Base-by-base conservation (phyloP, 495 filamentous ascomycete genomes). In the Penicillium cataractarum region DNA sequence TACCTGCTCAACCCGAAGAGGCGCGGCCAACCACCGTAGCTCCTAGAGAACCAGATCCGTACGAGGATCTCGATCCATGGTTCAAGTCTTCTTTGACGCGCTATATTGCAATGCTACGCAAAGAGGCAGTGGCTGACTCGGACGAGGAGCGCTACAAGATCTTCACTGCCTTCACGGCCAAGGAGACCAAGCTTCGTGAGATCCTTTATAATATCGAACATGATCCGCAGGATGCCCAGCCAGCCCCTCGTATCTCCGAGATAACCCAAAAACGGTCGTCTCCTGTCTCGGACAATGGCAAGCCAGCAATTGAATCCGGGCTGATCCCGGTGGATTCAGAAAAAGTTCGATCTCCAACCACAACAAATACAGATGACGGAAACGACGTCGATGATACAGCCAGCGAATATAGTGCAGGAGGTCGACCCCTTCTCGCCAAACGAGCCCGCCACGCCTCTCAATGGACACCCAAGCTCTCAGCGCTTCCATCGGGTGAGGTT, bases 21-120 rank as follows among this genome's bases (percentile, higher is more conserved):
- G 27, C 27, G 5, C 61, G 59, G 27, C 31, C n/a, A 35, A 49
- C 8, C 31, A 35, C 29, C 7, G 39, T 59, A 12, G 39, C 58
- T 49, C 42, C 65, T 21, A 71, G 67, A 26, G 42, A 52, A 7
- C 33, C 70, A 40, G 81, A 80, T 65, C 80, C 76, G 9, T 81
- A 81, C 55, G 79, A 78, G 33, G 80, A 83, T 65, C 69, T 85
- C 12, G 82, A 84, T 42, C 78, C 82, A 2, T 84, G 82, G 82
- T 82, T 71, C 27, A 81, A 78, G 63, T 82, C 83, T 10, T 85
- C 83, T 48, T 61, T 85, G 35, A 75, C 77, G 29, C 80, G 83
- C 24, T 85, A 79, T 64, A 72, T 82, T 19, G 76, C 80, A 9
- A 84, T 84, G 80, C 64, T 85, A 24, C 80, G 78, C 27, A 83